A percentile compares a stretch with the other conserved stretches of the same genome.
Conservation (phyloP, 2,329 filamentous ascomycete species). For the Emmonsiellopsis sp. region DNA sequence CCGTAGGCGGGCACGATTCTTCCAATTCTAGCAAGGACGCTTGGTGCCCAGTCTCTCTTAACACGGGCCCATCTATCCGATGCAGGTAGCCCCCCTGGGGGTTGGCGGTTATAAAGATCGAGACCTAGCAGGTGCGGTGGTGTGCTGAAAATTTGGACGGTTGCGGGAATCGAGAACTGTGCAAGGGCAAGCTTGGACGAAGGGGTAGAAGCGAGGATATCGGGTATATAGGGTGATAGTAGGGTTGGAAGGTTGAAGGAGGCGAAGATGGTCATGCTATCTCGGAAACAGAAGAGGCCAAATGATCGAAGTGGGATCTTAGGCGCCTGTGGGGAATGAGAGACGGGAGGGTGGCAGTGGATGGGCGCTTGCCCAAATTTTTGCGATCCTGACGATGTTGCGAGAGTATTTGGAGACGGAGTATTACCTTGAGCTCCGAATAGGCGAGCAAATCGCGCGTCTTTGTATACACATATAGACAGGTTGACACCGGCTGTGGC, state of each 20-base stretch:
- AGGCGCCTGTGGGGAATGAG: slow-evolving; percentile 16
- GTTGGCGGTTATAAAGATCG: slow-evolving; percentile 70
- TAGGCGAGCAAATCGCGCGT: slow-evolving; percentile 72
- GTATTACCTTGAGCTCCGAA: slow-evolving; percentile 51
- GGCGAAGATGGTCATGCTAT: slow-evolving; percentile 83
- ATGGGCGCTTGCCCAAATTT: slow-evolving; percentile 1
- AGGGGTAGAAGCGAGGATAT: slow-evolving; percentile 37
- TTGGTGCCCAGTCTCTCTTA: slow-evolving; percentile 65
- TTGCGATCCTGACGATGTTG: neutral
- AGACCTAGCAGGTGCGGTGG: slow-evolving; percentile 77
- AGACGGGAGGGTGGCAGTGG: slow-evolving; percentile 4
- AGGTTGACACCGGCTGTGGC: slow-evolving; percentile 77
- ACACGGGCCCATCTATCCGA: slow-evolving; percentile 57
- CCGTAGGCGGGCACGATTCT: slow-evolving; percentile 85
- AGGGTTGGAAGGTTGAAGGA: slow-evolving; percentile 82
- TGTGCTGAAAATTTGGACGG: slow-evolving; percentile 69
- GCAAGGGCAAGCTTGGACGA: slow-evolving; percentile 51
- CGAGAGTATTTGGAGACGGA: neutral
- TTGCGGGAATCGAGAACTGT: slow-evolving; percentile 71
- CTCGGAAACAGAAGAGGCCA: slow-evolving; percentile 68
- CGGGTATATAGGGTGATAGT: slow-evolving; percentile 59
- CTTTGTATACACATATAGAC: slow-evolving; percentile 79
- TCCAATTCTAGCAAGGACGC: slow-evolving; percentile 64
- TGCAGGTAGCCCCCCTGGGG: slow-evolving; percentile 35
- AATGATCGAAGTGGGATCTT: slow-evolving; percentile 61